These are phyloP conservation scores for Vigna radiata DNA, from an alignment of 306 rosid species.

Conservation along the genomic window DNA sequence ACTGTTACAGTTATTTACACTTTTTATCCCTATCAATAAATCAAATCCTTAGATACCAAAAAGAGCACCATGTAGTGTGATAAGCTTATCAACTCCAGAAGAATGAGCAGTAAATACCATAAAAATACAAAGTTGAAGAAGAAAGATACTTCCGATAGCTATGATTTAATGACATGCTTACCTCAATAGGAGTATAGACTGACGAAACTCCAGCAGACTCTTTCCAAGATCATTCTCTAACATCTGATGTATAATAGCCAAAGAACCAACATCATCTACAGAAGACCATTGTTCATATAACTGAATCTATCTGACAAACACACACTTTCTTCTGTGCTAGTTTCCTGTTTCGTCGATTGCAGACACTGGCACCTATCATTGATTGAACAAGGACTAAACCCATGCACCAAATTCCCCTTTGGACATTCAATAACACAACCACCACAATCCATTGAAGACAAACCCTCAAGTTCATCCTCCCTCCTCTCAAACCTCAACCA, in stretches of 20 bases:
- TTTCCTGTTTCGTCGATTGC: slow-evolving; percentile 41
- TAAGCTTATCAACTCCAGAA: background rate
- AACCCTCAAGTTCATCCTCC: slow-evolving; percentile 72
- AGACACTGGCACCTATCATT: slow-evolving; percentile 59
- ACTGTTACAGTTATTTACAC: too few species aligned
- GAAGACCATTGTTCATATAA: slow-evolving; percentile 76
- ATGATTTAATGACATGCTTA: slow-evolving; percentile 40
- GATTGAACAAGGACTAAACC: slow-evolving; percentile 53
- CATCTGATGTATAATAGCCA: slow-evolving; percentile 82
- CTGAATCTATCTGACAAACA: slow-evolving; percentile 63
- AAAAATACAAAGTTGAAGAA: background rate
- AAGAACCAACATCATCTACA: slow-evolving; percentile 77
- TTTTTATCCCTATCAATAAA: too few species aligned
- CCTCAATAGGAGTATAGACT: slow-evolving; percentile 76
- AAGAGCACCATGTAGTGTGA: background rate
- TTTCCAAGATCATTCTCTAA: slow-evolving; percentile 64
- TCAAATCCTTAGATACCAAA: slow-evolving; percentile 15
- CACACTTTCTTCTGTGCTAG: slow-evolving; percentile 28
- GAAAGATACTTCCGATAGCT: background rate
- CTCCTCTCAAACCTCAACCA: slow-evolving; percentile 83
- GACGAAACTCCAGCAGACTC: slow-evolving; percentile 71
- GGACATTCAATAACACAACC: slow-evolving; percentile 74
- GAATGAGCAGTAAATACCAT: background rate
- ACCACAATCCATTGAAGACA: slow-evolving; percentile 61
- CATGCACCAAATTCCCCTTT: slow-evolving; percentile 56